These are phyloP conservation scores for Tubosaeta sp. DNA, from an alignment of 768 basidiomycete genomes.

Conservation along the genomic window DNA sequence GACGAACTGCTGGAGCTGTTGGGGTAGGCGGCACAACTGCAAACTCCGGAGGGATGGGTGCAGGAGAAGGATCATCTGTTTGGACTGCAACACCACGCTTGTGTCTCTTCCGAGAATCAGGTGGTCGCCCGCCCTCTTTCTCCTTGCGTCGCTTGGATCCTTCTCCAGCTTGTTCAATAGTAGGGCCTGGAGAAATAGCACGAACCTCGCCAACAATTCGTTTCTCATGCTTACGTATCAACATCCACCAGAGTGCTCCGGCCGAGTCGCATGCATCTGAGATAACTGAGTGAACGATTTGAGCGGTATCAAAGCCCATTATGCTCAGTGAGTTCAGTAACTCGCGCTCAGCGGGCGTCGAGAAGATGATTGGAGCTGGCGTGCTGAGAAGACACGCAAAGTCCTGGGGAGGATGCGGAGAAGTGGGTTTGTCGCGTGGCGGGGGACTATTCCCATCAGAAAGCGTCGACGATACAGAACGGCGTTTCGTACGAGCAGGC, in stretches of 20 bases:
- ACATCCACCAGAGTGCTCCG: conserved; percentile 95
- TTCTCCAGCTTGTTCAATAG: conserved; percentile 15
- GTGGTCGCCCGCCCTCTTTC: conserved; percentile 19
- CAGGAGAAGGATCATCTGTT: conserved; percentile 36
- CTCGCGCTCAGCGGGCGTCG: conserved; percentile 74
- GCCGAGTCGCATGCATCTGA: conserved; percentile 90
- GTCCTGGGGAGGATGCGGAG: conserved; percentile 44
- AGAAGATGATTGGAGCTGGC: conserved; percentile 80
- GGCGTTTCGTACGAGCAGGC: conserved; percentile 91
- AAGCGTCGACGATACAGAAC: conserved; percentile 87
- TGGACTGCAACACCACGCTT: conserved; percentile 39
- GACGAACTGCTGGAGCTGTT: conserved; percentile 40
- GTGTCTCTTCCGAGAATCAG: conserved; percentile 21
- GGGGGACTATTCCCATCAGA: conserved; percentile 58
- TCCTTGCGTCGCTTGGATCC: conserved; percentile 31
- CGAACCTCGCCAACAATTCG: conserved; percentile 40
- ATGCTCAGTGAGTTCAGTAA: conserved; percentile 69
- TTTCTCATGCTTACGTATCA: conserved; percentile 75
- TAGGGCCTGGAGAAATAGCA: conserved; percentile 13
- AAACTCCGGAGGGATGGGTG: conserved; percentile 51
- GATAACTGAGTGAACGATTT: conserved; percentile 91
- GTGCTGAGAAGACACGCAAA: conserved; percentile 60
- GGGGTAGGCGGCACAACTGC: conserved; percentile 78
- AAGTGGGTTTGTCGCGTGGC: conserved; percentile 41
- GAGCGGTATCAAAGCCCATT: conserved; percentile 89